Percentiles rank a stretch among this genome's conserved stretches.
Evolutionary conservation across 2,329 filamentous ascomycete genomes (phyloP).

Genomic region (Monosporascus sp.): DNA sequence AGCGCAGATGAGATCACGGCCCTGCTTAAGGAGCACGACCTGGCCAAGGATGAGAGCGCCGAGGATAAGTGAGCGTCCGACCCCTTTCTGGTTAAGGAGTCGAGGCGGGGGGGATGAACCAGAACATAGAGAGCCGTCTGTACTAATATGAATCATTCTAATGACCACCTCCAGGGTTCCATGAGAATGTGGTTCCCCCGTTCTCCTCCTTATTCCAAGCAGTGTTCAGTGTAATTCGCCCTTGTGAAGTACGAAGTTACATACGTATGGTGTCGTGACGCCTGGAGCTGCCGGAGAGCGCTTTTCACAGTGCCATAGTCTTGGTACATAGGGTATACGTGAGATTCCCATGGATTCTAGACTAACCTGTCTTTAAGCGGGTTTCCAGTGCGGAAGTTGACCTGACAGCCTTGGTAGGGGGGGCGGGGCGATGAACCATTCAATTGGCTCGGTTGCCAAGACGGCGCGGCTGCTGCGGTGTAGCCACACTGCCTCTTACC

Average conservation of each 20-base stretch:
- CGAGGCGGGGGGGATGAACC: slow-evolving; percentile 5
- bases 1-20: slow-evolving; percentile 92
- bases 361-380: no score
- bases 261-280: no score
- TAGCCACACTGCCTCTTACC: no score
- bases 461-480: neutral
- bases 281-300: no score
- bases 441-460: neutral
- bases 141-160: slow-evolving; percentile 14
- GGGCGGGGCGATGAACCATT: neutral
- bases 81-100: slow-evolving; percentile 1
- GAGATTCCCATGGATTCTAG: no score
- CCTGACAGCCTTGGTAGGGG: neutral
- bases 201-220: no score
- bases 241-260: no score
- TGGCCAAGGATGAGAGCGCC: slow-evolving; percentile 78
- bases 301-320: neutral
- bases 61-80: slow-evolving; percentile 53
- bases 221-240: no score
- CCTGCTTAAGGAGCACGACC: slow-evolving; percentile 88
- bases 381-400: no score
- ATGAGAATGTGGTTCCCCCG: no score
- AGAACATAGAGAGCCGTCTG: slow-evolving; percentile 11
- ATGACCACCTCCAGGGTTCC: no score
- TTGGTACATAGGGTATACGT: no score